phyloP scores from a whole-genome alignment of 2,329 filamentous ascomycete species.

The Aspergillus sp. region DNA sequence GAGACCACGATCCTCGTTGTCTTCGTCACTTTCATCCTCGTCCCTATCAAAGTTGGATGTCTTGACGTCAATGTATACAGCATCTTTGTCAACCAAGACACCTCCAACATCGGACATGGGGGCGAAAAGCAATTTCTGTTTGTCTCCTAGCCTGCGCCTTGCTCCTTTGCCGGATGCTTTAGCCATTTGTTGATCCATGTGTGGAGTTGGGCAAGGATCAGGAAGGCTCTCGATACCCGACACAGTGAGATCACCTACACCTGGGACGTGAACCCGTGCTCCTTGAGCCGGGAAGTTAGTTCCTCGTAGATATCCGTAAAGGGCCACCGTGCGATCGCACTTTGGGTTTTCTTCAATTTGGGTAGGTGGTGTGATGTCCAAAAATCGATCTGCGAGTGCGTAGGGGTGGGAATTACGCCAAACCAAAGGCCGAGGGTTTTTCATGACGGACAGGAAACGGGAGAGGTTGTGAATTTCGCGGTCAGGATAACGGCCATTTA shows the following conservation, averaged over 20 bases:
- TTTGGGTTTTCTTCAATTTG: conserved; percentile 82
- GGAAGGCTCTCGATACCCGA: conserved; percentile 80
- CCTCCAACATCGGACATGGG: conserved; percentile 98
- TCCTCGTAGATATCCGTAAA: conserved; percentile 90
- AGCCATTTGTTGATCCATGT: conserved; percentile 79
- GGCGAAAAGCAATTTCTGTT: conserved; percentile 92
- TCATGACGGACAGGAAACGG: conserved; percentile 96
- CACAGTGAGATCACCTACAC: conserved; percentile 83
- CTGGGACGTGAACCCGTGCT: conserved; percentile 86
- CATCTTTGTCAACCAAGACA: conserved; percentile 92
- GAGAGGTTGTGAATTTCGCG: conserved; percentile 94
- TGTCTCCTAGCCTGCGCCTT: conserved; percentile 80
- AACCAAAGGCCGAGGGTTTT: conserved; percentile 91
- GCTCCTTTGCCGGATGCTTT: conserved; percentile 80
- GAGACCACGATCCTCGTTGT: conserved; percentile 71
- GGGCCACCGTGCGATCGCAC: conserved; percentile 82
- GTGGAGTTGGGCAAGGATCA: conserved; percentile 91
- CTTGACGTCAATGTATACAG: conserved; percentile 80
- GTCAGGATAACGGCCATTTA: conserved; percentile 95
- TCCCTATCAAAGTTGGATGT: conserved; percentile 67
- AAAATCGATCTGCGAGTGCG: conserved; percentile 84
- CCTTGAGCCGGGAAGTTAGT: conserved; percentile 87
- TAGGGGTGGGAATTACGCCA: conserved; percentile 98
- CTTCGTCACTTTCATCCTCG: conserved; percentile 53
- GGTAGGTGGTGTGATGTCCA: conserved; percentile 91